Evolutionary conservation across 805 yeast species (phyloP), one percentile per base, ranked within the genome.

Genomic region (Grigorovia humatica): DNA sequence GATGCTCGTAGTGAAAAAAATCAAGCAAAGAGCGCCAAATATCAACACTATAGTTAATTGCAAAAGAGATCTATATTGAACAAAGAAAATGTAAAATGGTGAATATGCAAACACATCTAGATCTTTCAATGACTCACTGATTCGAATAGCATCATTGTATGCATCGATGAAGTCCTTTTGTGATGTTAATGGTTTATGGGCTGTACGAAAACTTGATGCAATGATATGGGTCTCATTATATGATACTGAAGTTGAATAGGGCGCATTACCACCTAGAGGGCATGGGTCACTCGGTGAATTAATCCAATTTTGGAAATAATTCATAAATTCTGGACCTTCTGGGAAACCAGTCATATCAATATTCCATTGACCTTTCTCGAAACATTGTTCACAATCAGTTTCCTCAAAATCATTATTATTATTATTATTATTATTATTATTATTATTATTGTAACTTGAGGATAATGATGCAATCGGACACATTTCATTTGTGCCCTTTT

Each of bases 261-360:
- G 96, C 0, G 97, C 97, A 61, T 86, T 85, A 1, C 99, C 99
- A 3, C 96, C 98, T 29, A 91, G 70, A 1, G 98, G 96, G 66
- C 99, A 91, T 2, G 91, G 88, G 60, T 86, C 93, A 52, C 95
- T 85, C 27, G 88, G 86, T 1, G 88, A 70, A 43, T 80, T 74
- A 27, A 91, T 86, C 99, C 99, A 91, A 44, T 84, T 79, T 20
- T 78, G 67, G 63, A 89, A 83, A 59, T 74, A 88, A 46, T 71
- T 72, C 80, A 85, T 78, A 61, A 91, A 91, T 40, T 82, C 82
- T 0, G 73, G 72, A 41, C 80, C 81, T 59, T 79, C 80, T 0
- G 99, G 99, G 61, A 93, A 81, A 0, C 93, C 96, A 5, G 75
- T 73, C 95, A 89, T 87, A 43, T 77, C 73, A 57, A 81, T 78